Base-by-base conservation (phyloP, 1,284 basidiomycete species). In the Filobasidium uniguttulatum region DNA sequence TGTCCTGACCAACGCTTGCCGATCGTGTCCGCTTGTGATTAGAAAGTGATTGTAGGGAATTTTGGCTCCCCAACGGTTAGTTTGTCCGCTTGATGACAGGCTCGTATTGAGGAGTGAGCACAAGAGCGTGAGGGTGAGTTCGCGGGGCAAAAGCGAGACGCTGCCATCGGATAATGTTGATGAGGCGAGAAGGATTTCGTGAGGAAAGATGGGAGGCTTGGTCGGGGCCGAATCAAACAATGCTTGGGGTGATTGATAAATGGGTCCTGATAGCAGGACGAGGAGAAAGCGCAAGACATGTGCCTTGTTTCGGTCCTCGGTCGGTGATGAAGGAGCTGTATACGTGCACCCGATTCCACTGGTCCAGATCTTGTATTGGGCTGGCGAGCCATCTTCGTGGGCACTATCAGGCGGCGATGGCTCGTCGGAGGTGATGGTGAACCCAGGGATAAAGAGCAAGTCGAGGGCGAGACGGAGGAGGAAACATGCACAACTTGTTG, bases 81-180 rank as follows among this genome's bases (percentile, higher is more conserved):
- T 35, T 9, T 48, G 46, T 2, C 54, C 48, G 9, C 56, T 44
- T 77, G 22, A 81, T 73, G 69, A 80, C 72, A 94, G 78, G 14
- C 81, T 79, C 5, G 85, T 90, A 65, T 96, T 96, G 54, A 96
- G 73, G 43, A 91, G 71, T 8, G 89, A 93, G 65, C 90, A 96
- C 5, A 96, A 71, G 12, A 94, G 71, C 1, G 88, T 88, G 44
- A 96, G 74, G 14, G 90, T 81, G 56, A 88, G 77, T 41, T 85
- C 77, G 28, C 86, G 76, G 53, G 83, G 80, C 37, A 81, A 79
- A n/a, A n/a, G n/a, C n/a, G n/a, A n/a, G n/a, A n/a, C n/a, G n/a
- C n/a, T n/a, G n/a, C n/a, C n/a, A n/a, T n/a, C n/a, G n/a, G n/a
- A n/a, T n/a, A n/a, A n/a, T n/a, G n/a, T n/a, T n/a, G n/a, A n/a